Percentiles rank a stretch among this genome's conserved stretches.
Conservation (phyloP, 2,329 filamentous ascomycete genomes). For the Aspergillus aculeatinus region DNA sequence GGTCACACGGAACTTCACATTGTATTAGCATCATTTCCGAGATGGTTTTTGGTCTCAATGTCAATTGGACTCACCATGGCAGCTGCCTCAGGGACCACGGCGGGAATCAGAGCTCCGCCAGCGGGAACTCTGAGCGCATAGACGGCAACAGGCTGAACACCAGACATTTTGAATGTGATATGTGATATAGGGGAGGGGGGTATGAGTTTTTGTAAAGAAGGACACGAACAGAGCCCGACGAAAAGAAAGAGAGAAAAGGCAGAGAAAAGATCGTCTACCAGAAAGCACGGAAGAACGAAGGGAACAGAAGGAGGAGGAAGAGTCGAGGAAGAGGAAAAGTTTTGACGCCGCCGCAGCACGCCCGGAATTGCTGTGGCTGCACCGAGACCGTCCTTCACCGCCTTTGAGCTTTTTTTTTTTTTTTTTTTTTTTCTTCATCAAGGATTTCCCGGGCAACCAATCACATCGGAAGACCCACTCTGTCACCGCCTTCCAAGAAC, state of each 20-base stretch:
- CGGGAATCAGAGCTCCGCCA: slow-evolving; percentile 78
- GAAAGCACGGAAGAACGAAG: slow-evolving; percentile 21
- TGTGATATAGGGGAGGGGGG: slow-evolving; percentile 4
- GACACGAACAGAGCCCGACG: not conserved
- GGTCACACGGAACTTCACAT: slow-evolving; percentile 81
- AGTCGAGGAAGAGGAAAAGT: slow-evolving; percentile 12
- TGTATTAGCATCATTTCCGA: not conserved
- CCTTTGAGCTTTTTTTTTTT: slow-evolving; percentile 19
- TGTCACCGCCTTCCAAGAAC: not conserved
- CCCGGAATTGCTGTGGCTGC: not conserved
- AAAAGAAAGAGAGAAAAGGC: slow-evolving; percentile 14
- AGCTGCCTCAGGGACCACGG: slow-evolving; percentile 68
- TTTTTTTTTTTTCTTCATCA: slow-evolving; percentile 6
- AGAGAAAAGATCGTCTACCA: slow-evolving; percentile 19
- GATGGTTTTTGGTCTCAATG: not conserved
- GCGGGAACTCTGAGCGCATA: slow-evolving; percentile 91
- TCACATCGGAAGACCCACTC: not conserved
- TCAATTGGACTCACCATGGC: slow-evolving; percentile 67
- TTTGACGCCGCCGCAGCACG: slow-evolving; percentile 10
- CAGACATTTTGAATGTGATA: slow-evolving; percentile 43
- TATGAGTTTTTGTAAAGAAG: not conserved
- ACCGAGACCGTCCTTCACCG: slow-evolving; percentile 7
- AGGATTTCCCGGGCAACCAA: not conserved
- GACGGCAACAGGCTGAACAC: slow-evolving; percentile 67
- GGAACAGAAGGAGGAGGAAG: slow-evolving; percentile 18